Evolutionary conservation across 2,329 filamentous ascomycete species (phyloP).

Genomic region (Trichoderma afroharzianum): DNA sequence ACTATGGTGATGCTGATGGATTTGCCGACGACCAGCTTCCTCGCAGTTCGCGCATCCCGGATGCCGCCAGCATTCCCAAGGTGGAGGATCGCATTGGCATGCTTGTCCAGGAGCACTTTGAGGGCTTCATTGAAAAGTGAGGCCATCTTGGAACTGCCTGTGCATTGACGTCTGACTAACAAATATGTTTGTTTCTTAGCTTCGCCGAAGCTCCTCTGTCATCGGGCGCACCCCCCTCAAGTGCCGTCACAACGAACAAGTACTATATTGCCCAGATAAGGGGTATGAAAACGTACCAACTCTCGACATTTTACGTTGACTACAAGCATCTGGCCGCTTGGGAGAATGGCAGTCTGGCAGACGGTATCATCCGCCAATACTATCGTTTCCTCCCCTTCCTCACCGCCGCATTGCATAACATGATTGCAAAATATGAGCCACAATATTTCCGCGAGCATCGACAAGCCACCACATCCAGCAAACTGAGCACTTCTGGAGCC

Average conservation of each 20-base stretch:
- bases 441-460: slow-evolving; percentile 91
- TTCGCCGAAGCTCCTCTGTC: slow-evolving; percentile 67
- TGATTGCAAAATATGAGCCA: slow-evolving; percentile 92
- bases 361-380: slow-evolving; percentile 84
- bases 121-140: slow-evolving; percentile 75
- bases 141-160: neutral
- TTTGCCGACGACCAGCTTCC: slow-evolving; percentile 64
- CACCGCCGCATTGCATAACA: slow-evolving; percentile 80
- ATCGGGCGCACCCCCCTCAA: slow-evolving; percentile 62
- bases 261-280: slow-evolving; percentile 84
- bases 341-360: slow-evolving; percentile 75
- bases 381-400: slow-evolving; percentile 94
- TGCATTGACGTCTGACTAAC: neutral
- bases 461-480: slow-evolving; percentile 73
- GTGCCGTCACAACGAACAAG: slow-evolving; percentile 70
- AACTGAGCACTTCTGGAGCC: slow-evolving; percentile 63
- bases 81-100: slow-evolving; percentile 75
- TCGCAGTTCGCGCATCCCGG: slow-evolving; percentile 44
- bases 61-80: slow-evolving; percentile 56
- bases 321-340: slow-evolving; percentile 77
- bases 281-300: slow-evolving; percentile 66
- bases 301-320: slow-evolving; percentile 86
- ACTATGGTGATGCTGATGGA: slow-evolving; percentile 57
- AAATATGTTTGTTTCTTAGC: slow-evolving; percentile 29
- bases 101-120: slow-evolving; percentile 71